phyloP scores from a whole-genome alignment of 768 basidiomycete genomes.

The Tylopilus vinaceipallidus region DNA sequence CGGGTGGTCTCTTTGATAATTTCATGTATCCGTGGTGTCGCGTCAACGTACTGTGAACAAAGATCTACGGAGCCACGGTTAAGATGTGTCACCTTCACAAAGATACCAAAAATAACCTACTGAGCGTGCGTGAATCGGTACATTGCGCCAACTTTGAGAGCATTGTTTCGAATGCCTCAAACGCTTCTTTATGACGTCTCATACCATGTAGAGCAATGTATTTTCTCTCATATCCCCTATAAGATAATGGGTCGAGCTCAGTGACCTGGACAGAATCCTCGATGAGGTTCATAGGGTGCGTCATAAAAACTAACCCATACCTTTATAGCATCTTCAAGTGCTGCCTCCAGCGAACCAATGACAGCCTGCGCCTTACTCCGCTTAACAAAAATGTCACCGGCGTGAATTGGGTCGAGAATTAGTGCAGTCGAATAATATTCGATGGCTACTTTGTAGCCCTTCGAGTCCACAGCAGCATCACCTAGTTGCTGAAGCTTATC shows the following conservation, averaged over 20 bases:
- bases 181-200: neutral
- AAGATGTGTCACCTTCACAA: too few species aligned
- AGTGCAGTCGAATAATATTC: neutral
- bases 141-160: neutral
- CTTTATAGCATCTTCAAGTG: neutral
- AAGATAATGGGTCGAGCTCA: neutral
- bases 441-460: neutral
- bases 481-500: neutral
- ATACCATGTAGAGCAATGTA: neutral
- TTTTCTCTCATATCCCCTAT: neutral
- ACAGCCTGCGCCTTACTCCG: neutral
- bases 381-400: neutral
- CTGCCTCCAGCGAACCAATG: neutral
- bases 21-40: too few species aligned
- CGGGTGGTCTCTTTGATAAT: too few species aligned
- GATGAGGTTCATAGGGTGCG: neutral
- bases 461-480: neutral
- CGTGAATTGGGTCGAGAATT: neutral
- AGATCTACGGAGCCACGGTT: too few species aligned
- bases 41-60: too few species aligned
- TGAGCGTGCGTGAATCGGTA: neutral
- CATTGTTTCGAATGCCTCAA: neutral
- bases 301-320: neutral
- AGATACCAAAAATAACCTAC: too few species aligned
- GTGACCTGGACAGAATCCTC: neutral